A percentile compares a stretch with the other conserved stretches of the same genome.
phyloP scores from a whole-genome alignment of 805 yeast genomes.

The Ogataea nitratoaversa region DNA sequence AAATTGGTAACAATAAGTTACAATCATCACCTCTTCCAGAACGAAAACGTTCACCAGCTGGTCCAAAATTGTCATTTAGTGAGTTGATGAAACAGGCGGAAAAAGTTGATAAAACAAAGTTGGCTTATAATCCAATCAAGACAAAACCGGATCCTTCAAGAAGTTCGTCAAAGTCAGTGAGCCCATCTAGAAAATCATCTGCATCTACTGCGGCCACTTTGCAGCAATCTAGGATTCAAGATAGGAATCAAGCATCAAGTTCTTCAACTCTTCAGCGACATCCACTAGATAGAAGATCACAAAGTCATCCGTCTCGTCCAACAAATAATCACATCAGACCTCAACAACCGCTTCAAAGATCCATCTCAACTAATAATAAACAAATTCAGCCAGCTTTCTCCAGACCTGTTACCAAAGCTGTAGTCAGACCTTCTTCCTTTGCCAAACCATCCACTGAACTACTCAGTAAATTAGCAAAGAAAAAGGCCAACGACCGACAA shows the following conservation, averaged over 20 bases:
- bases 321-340: background rate
- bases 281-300: background rate
- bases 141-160: conserved; percentile 1
- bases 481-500: conserved; percentile 10
- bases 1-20: background rate
- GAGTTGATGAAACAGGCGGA: conserved; percentile 71
- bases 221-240: too few relatives aligned
- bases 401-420: too few relatives aligned
- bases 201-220: too few relatives aligned
- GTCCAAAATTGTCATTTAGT: conserved; percentile 52
- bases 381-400: too few relatives aligned
- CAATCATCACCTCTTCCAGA: conserved; percentile 6
- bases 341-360: background rate
- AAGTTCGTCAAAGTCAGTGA: too few relatives aligned
- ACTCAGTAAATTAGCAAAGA: conserved; percentile 39
- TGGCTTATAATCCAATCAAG: conserved; percentile 29
- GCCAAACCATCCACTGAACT: conserved; percentile 59
- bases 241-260: too few relatives aligned
- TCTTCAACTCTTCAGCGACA: background rate
- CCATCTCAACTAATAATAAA: too few relatives aligned
- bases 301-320: background rate
- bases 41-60: too few relatives aligned
- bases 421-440: conserved; percentile 16
- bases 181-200: too few relatives aligned
- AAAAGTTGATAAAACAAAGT: conserved; percentile 47